These are phyloP conservation scores for Apiospora marii DNA, from an alignment of 2,329 filamentous ascomycete species.

Conservation along the genomic window DNA sequence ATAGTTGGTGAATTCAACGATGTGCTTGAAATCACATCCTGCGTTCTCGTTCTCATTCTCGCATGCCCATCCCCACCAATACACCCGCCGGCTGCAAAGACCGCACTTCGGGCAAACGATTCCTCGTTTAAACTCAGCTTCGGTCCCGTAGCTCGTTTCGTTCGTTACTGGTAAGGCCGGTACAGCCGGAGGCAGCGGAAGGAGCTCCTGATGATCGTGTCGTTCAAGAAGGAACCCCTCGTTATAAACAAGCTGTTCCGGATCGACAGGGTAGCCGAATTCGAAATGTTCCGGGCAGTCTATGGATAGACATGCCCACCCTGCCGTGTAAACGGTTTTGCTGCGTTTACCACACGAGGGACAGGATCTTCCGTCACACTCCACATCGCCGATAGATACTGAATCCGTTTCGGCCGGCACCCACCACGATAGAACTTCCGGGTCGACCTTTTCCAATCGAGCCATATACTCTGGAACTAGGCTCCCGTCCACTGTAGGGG, in stretches of 20 bases:
- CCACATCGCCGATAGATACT: slow-evolving; percentile 39
- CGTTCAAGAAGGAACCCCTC: slow-evolving; percentile 64
- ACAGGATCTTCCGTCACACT: slow-evolving; percentile 46
- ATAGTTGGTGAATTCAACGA: slow-evolving; percentile 37
- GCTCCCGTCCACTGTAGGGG: slow-evolving; percentile 45
- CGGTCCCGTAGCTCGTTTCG: slow-evolving; percentile 50
- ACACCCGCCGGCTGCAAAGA: slow-evolving; percentile 65
- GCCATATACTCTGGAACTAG: slow-evolving; percentile 55
- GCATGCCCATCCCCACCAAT: slow-evolving; percentile 71
- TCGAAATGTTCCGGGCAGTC: slow-evolving; percentile 60
- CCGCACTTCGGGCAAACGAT: slow-evolving; percentile 72
- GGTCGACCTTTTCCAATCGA: slow-evolving; percentile 70
- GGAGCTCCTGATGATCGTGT: slow-evolving; percentile 49
- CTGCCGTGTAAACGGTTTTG: slow-evolving; percentile 46
- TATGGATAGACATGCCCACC: slow-evolving; percentile 41
- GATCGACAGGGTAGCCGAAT: slow-evolving; percentile 41
- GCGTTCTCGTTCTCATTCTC: slow-evolving; percentile 43
- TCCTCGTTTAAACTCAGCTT: slow-evolving; percentile 63
- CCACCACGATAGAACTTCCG: slow-evolving; percentile 66
- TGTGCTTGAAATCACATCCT: slow-evolving; percentile 56
- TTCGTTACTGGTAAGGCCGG: slow-evolving; percentile 41
- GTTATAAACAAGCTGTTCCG: slow-evolving; percentile 56
- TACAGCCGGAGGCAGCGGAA: slow-evolving; percentile 46
- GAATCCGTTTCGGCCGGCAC: slow-evolving; percentile 42
- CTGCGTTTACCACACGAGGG: slow-evolving; percentile 47